A percentile compares a stretch with the other conserved stretches of the same genome.
phyloP scores from a whole-genome alignment of 1,284 basidiomycete species.

The Hypsizygus ulmarius region DNA sequence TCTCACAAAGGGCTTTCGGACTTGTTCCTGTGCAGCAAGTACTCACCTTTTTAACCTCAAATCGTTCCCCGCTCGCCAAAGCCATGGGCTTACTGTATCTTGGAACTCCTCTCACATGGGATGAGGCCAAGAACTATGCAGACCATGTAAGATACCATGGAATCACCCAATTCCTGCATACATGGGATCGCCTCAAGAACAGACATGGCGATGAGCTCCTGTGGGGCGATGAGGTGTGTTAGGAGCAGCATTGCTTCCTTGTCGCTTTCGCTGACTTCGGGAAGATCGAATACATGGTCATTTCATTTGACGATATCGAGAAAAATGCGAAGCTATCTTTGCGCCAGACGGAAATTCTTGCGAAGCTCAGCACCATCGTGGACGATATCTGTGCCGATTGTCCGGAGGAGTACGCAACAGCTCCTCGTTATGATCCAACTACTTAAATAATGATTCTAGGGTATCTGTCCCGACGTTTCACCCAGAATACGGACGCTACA shows the following conservation, averaged over 20 bases:
- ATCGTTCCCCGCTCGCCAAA: slow-evolving; percentile 2
- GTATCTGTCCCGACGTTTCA: slow-evolving; percentile 90
- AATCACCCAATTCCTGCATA: slow-evolving; percentile 92
- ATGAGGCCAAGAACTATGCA: slow-evolving; percentile 83
- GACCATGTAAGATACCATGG: slow-evolving; percentile 93
- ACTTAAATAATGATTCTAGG: slow-evolving; percentile 37
- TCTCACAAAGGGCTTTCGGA: slow-evolving; percentile 31
- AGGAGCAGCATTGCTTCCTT: slow-evolving; percentile 8
- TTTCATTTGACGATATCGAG: slow-evolving; percentile 77
- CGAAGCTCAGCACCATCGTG: slow-evolving; percentile 73
- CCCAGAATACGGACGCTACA: slow-evolving; percentile 97
- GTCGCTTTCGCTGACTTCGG: slow-evolving; percentile 7
- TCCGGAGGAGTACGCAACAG: slow-evolving; percentile 51
- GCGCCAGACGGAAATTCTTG: slow-evolving; percentile 91
- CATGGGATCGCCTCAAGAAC: slow-evolving; percentile 91
- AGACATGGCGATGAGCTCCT: slow-evolving; percentile 89
- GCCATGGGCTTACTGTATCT: slow-evolving; percentile 94
- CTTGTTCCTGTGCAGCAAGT: slow-evolving; percentile 7
- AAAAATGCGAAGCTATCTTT: slow-evolving; percentile 89
- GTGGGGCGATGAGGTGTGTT: slow-evolving; percentile 96
- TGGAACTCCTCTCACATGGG: slow-evolving; percentile 93
- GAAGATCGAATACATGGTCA: slow-evolving; percentile 96
- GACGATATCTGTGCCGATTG: slow-evolving; percentile 63
- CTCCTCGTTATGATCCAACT: slow-evolving; percentile 1
- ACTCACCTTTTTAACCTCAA: slow-evolving; percentile 3